Evolutionary conservation across 2,329 filamentous ascomycete genomes (phyloP), one percentile per base, ranked within the genome.

Genomic region (Epichloe typhina): DNA sequence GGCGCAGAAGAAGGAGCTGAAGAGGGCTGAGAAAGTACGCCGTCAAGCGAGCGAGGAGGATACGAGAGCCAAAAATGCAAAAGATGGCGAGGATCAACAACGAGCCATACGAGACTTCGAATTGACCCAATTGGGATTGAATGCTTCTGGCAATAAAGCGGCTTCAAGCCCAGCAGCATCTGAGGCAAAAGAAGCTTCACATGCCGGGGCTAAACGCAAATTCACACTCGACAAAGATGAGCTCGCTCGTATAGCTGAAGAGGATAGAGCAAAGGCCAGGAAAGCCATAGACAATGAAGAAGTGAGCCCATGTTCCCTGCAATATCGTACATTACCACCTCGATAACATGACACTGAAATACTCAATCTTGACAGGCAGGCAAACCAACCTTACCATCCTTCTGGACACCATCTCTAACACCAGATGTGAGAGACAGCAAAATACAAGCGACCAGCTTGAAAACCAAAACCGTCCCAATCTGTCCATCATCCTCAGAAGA

Each of bases 361-460:
- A 59, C 15, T 13, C 47, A 38, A n/a, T 58, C 67, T 80, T 61
- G 75, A 79, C 3, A 81, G 62, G 76, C 80, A 3, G 72, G 77
- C 8, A 86, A 84, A 66, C 77, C 80, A 1, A 76, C 77, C 15
- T 70, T 95, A 0, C 87, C 88, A 0, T 94, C 88, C 0, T 97
- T 97, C 69, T 97, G 91, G 93, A 84, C 91, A 1, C 91, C 89
- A 0, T 87, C 85, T 0, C 77, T 91, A 52, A 94, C 86, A 0
- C 88, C 88, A 12, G 66, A 68, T 40, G 64, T 65, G 36, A 61
- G 66, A 45, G 59, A 65, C 49, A 63, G 73, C 46, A 70, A 74
- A 49, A 70, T 82, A 49, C 72, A 81, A 60, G 68, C 76, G 6
- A 69, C 77, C 39, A 68, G 68, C n/a, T 83, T 80, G 62, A 76